A percentile compares a stretch with the other conserved stretches of the same genome.
These are phyloP conservation scores for Hypoxylon subgilvum DNA, from an alignment of 495 filamentous ascomycete species.

Conservation along the genomic window DNA sequence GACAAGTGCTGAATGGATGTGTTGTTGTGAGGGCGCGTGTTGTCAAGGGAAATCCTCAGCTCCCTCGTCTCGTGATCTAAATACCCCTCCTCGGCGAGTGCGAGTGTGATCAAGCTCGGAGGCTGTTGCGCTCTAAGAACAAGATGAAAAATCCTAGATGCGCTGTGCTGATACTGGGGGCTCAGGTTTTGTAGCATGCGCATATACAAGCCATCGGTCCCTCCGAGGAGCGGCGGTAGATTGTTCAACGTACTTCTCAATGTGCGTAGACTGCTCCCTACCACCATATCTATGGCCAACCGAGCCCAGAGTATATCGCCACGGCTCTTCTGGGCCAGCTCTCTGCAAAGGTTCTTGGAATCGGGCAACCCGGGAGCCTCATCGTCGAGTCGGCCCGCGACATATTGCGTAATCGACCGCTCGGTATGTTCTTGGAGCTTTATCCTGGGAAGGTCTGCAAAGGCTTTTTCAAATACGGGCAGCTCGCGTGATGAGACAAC, in stretches of 20 bases:
- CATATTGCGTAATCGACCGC: conserved; percentile 39
- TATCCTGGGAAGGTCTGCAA: conserved; percentile 32
- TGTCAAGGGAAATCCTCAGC: conserved; percentile 28
- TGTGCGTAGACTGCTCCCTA: conserved; percentile 35
- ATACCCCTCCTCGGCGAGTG: conserved; percentile 38
- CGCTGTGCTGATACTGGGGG: conserved; percentile 30
- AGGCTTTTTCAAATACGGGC: conserved; percentile 37
- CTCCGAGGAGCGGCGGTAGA: conserved; percentile 38
- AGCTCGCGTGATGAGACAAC: conserved; percentile 39
- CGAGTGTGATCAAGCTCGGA: conserved; percentile 39
- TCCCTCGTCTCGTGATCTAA: conserved; percentile 26
- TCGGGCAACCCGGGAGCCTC: conserved; percentile 40
- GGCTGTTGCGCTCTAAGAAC: conserved; percentile 41
- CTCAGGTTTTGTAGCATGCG: conserved; percentile 40
- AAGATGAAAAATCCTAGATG: conserved; percentile 40
- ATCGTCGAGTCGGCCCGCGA: conserved; percentile 40
- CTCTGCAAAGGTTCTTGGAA: conserved; percentile 37
- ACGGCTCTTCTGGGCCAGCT: conserved; percentile 37
- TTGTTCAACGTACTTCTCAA: conserved; percentile 37
- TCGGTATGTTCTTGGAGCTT: conserved; percentile 41
- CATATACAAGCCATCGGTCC: conserved; percentile 43
- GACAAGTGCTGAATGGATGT: conserved; percentile 26
- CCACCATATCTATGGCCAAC: conserved; percentile 43
- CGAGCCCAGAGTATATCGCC: conserved; percentile 44
- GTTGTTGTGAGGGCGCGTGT: conserved; percentile 18